A percentile compares a stretch with the other conserved stretches of the same genome.
Evolutionary conservation across 2,329 filamentous ascomycete genomes (phyloP).

Genomic region (Cyclaneusma minus): DNA sequence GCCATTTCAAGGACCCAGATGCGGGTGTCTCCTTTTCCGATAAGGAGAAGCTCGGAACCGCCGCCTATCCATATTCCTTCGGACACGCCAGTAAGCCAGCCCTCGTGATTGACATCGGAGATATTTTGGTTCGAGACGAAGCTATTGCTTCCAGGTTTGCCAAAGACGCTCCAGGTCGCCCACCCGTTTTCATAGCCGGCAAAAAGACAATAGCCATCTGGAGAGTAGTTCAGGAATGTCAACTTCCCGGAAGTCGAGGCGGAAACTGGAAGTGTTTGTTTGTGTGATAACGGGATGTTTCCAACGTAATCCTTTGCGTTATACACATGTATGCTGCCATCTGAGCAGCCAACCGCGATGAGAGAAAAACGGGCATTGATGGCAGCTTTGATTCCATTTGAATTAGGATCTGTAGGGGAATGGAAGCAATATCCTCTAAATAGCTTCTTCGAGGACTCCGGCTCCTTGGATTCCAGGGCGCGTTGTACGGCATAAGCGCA

Average conservation of each 20-base stretch:
- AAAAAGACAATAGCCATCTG: constrained; percentile 92
- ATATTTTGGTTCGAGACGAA: constrained; percentile 56
- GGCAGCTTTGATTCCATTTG: constrained; percentile 55
- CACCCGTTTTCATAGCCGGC: constrained; percentile 85
- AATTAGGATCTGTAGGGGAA: constrained; percentile 40
- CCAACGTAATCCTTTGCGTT: constrained; percentile 85
- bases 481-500: constrained; percentile 84
- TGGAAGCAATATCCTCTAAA: constrained; percentile 93
- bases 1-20: constrained; percentile 87
- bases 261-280: constrained; percentile 55
- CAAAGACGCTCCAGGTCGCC: constrained; percentile 96
- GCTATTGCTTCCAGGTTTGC: constrained; percentile 73
- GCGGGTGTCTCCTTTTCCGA: constrained; percentile 54
- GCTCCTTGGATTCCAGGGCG: constrained; percentile 16
- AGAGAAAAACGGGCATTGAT: constrained; percentile 94
- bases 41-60: constrained; percentile 71
- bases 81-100: constrained; percentile 67
- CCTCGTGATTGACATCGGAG: constrained; percentile 54
- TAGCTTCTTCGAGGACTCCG: constrained; percentile 38
- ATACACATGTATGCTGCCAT: constrained; percentile 77
- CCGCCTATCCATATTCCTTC: constrained; percentile 77
- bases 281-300: constrained; percentile 79
- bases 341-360: constrained; percentile 69
- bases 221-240: constrained; percentile 70
- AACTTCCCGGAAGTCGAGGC: constrained; percentile 51